These are phyloP conservation scores for Penicillium sp. DNA, from an alignment of 2,329 filamentous ascomycete species.

Conservation along the genomic window DNA sequence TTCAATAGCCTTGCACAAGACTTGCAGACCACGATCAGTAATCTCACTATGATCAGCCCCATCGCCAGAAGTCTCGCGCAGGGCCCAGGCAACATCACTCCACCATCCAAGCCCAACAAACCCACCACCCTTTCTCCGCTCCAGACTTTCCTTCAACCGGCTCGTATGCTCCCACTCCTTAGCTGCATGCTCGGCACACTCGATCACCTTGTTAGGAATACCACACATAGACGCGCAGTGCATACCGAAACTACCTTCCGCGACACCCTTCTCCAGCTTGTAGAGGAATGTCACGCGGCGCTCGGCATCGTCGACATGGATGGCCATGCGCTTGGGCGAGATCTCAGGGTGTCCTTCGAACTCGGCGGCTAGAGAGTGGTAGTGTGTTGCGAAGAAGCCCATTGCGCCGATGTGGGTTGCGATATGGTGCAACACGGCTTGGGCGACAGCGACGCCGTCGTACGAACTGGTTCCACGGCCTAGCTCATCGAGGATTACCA, in stretches of 20 bases:
- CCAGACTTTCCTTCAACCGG: slow-evolving; percentile 79
- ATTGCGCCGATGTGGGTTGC: slow-evolving; percentile 88
- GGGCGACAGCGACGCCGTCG: slow-evolving; percentile 92
- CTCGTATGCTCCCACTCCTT: slow-evolving; percentile 94
- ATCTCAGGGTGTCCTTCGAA: slow-evolving; percentile 89
- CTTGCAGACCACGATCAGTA: slow-evolving; percentile 51
- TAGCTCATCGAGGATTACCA: slow-evolving; percentile 95
- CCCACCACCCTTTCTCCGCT: slow-evolving; percentile 70
- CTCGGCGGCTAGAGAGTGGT: slow-evolving; percentile 87
- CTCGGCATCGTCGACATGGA: slow-evolving; percentile 79
- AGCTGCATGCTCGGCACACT: slow-evolving; percentile 81
- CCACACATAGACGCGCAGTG: slow-evolving; percentile 98
- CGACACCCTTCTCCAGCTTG: slow-evolving; percentile 86
- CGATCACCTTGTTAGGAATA: slow-evolving; percentile 75
- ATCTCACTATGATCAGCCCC: slow-evolving; percentile 48
- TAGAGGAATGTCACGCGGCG: slow-evolving; percentile 95
- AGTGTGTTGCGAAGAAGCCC: slow-evolving; percentile 97
- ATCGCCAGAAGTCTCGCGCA: slow-evolving; percentile 52
- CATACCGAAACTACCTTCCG: slow-evolving; percentile 97
- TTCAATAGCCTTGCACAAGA: slow-evolving; percentile 55
- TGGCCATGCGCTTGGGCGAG: slow-evolving; percentile 81
- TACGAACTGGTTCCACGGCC: slow-evolving; percentile 93
- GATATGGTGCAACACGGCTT: slow-evolving; percentile 94
- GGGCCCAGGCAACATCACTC: slow-evolving; percentile 77
- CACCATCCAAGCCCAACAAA: slow-evolving; percentile 80